Base-by-base conservation (phyloP, 2,329 filamentous ascomycete genomes). In the Botrytis paeoniae region DNA sequence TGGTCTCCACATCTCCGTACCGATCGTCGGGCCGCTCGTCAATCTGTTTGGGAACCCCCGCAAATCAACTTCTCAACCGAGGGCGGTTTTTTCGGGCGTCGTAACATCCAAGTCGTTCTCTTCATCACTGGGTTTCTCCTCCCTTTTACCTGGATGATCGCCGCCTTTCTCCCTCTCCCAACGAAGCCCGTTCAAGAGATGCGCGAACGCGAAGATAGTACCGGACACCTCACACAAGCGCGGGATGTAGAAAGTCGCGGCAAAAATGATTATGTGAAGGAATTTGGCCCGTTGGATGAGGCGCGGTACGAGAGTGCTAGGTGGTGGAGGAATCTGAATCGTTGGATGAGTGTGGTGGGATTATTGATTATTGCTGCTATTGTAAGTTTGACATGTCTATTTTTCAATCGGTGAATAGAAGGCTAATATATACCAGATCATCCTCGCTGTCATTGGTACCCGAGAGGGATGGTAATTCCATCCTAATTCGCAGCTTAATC, bases 141-240 rank as follows among this genome's bases (percentile, higher is more conserved):
- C 79, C 94, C 93, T 9, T 86, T 94, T 74, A 92, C 91, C 72
- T 97, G 93, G 93, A 92, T 95, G 84, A 85, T 94, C 75, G 94
- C 91, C 2, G 88, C 93, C 1, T 86, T 95, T 71, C 84, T 96
- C 20, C 92, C 93, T 1, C 82, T 97, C 10, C 92, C 92, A 16
- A 84, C 84, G 1, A 86, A 86, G 71, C 87, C 89, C 14, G 82
- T 84, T 32, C 78, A 82, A 1, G 83, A 86, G 29, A 87, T 89
- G 81, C 83, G 85, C 57, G 85, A 90, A 78, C 81, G 76, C 72
- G 75, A 81, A 77, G 48, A 78, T 75, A 75, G 82, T 78, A 75
- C 81, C 79, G 78, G 75, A 51, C 77, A 78, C 60, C 72, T 63
- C 7, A 41, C 63, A 35, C 16, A 37, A 16, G 35, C 35, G 6